These are phyloP conservation scores for Xylaria venustula DNA, from an alignment of 495 filamentous ascomycete genomes.

Conservation along the genomic window DNA sequence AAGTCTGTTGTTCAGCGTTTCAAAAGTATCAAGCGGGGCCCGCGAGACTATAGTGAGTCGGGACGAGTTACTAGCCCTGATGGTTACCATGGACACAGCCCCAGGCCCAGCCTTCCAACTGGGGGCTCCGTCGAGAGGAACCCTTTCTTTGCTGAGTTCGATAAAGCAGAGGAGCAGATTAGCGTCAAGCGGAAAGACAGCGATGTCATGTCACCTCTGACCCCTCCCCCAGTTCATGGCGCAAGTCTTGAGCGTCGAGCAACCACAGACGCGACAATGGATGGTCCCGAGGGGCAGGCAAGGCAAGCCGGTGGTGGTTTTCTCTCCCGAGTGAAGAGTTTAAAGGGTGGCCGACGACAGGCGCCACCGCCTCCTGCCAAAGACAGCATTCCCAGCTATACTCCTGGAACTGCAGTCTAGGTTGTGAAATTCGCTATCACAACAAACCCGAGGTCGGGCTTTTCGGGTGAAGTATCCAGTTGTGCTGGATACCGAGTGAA, in stretches of 20 bases:
- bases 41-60: conserved; percentile 48
- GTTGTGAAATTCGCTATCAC: not conserved
- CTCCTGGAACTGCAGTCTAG: conserved; percentile 25
- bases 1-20: conserved; percentile 90
- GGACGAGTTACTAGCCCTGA: conserved; percentile 55
- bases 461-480: not conserved
- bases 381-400: conserved; percentile 20
- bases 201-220: conserved; percentile 57
- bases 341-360: conserved; percentile 60
- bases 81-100: conserved; percentile 32
- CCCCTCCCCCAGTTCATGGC: conserved; percentile 61
- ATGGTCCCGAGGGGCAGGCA: conserved; percentile 34
- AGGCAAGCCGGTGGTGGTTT: conserved; percentile 62
- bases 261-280: conserved; percentile 61
- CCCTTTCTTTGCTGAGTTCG: conserved; percentile 87
- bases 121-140: conserved; percentile 54
- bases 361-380: conserved; percentile 31
- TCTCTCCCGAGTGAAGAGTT: conserved; percentile 81
- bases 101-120: conserved; percentile 28
- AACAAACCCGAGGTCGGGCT: not conserved
- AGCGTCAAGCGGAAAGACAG: conserved; percentile 40
- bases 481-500: not conserved
- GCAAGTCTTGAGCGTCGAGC: conserved; percentile 62
- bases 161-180: conserved; percentile 43
- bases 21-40: conserved; percentile 60